Evolutionary conservation across 257 asterid species (phyloP), one percentile per base, ranked within the genome.

Genomic region (Dorcoceras hygrometricum): DNA sequence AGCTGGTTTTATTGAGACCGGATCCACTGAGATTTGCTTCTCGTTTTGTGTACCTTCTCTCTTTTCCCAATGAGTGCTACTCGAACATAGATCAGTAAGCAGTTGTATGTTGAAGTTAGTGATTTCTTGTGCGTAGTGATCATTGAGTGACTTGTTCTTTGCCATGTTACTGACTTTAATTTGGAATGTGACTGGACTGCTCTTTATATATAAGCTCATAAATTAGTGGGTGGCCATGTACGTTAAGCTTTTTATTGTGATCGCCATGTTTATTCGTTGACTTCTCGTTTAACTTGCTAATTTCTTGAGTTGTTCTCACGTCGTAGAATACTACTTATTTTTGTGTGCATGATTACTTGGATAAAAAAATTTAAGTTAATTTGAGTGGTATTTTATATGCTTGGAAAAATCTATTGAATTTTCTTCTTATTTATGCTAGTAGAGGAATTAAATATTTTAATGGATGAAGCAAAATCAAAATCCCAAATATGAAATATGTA

Each of bases 11-110:
- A 88, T 60, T 27, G 91, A 87, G 62, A 73, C 73, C 19, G 95
- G 95, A 75, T 89, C 96, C 19, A 89, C 84, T 0, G 80, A 82
- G 7, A 87, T 85, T 63, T 87, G 90, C 79, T 80, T 87, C 86
- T 83, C 95, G 57, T 64, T 71, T 32, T 51, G 76, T 57, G 57
- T 27, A 29, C 79, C 70, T 18, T 69, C 79, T 69, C 59, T 53
- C 78, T 71, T 72, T 55, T 60, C 73, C 71, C 65, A 14, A 23
- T 50, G 2, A 32, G 39, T 26, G 22, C 59, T 54, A 22, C 28
- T 34, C 25, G 51, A 69, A 19, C 34, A 34, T 18, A 22, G 2
- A 32, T 16, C 4, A 11, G 25, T n/a, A 6, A 50, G 24, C 7
- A 4, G 32, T 24, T 67, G 50, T 48, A 43, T 67, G 16, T 31